phyloP scores from a whole-genome alignment of 257 asterid genomes.

The Penstemon barbatus region DNA sequence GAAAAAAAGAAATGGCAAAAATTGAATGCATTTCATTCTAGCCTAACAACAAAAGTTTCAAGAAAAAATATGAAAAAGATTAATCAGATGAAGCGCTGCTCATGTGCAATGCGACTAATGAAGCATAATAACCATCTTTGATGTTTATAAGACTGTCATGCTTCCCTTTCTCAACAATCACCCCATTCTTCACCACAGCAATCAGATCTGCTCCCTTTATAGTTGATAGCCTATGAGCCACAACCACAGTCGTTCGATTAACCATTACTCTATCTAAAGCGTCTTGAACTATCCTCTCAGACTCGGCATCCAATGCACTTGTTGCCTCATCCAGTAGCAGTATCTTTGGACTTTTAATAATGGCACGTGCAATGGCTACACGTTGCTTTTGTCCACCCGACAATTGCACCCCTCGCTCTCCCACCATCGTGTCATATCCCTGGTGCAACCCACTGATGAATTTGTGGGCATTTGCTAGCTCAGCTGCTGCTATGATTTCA shows the following conservation, averaged over 20 bases:
- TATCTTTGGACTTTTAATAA: constrained; percentile 69
- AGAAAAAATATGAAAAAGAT: neutral
- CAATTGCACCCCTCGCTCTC: constrained; percentile 76
- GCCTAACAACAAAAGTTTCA: no score
- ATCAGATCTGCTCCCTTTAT: constrained; percentile 74
- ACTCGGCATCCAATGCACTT: constrained; percentile 80
- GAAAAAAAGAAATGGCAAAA: no score
- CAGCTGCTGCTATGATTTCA: constrained; percentile 72
- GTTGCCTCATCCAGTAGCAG: constrained; percentile 84
- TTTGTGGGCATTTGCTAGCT: constrained; percentile 86
- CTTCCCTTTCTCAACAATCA: constrained; percentile 76
- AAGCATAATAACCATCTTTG: constrained; percentile 66
- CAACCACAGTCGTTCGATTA: constrained; percentile 71
- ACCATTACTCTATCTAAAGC: constrained; percentile 78
- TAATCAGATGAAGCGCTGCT: constrained; percentile 33
- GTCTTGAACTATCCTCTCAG: constrained; percentile 81
- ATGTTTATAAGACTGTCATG: constrained; percentile 65
- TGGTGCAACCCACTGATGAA: constrained; percentile 72
- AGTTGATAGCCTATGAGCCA: constrained; percentile 85
- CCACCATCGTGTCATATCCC: constrained; percentile 84
- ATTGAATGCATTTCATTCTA: no score
- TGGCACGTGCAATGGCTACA: constrained; percentile 86
- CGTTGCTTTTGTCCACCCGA: constrained; percentile 96
- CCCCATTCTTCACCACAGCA: constrained; percentile 82
- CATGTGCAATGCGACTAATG: constrained; percentile 68